These are phyloP conservation scores for Canna indica DNA, from an alignment of 176 grass and related monocot species.

Conservation along the genomic window DNA sequence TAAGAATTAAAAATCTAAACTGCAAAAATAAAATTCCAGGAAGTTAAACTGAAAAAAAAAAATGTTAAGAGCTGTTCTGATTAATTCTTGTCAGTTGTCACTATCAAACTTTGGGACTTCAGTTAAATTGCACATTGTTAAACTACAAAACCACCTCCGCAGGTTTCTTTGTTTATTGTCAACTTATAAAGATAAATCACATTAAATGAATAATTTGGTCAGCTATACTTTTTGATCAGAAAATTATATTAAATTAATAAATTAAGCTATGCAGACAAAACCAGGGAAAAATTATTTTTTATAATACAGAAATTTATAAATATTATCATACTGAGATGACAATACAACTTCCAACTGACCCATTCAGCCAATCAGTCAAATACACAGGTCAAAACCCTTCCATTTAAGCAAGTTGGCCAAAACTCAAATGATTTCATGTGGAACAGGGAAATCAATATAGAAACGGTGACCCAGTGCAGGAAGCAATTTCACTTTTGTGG, in stretches of 20 bases:
- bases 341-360: no score
- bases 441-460: background rate
- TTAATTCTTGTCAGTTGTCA: background rate
- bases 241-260: background rate
- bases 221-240: background rate
- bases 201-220: background rate
- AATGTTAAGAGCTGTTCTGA: no score
- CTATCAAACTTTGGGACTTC: background rate
- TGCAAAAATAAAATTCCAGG: no score
- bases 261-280: background rate
- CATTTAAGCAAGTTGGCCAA: background rate
- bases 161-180: background rate
- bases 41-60: no score
- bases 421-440: background rate
- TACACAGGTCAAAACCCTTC: background rate
- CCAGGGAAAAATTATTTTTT: background rate
- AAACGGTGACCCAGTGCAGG: no score
- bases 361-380: background rate
- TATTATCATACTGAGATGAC: background rate
- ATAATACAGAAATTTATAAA: background rate
- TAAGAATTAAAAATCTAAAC: background rate
- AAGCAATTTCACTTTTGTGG: no score
- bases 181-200: background rate
- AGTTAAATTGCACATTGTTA: background rate
- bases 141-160: background rate